Evolutionary conservation across 192 early-diverging fungal genomes (phyloP).

Genomic region (Umbelopsis isabellina): DNA sequence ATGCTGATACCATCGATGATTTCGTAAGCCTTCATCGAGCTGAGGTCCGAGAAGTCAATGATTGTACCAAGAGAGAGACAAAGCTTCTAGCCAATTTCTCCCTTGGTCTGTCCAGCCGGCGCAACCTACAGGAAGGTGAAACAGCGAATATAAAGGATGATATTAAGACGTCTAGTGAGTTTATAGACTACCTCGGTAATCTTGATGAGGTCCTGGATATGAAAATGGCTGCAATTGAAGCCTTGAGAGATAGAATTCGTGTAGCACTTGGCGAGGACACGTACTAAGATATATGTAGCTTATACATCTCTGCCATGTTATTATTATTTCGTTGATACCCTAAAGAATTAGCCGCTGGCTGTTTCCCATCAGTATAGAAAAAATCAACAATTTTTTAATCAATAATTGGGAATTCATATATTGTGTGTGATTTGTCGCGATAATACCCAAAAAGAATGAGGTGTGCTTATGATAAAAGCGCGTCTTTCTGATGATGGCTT

Average conservation of each 20-base stretch:
- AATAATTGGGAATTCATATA: no score
- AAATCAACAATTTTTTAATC: no score
- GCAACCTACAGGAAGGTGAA: constrained; percentile 24
- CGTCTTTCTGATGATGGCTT: no score
- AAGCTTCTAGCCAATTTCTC: constrained; percentile 64
- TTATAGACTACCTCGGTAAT: constrained; percentile 41
- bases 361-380: neutral
- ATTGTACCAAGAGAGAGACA: constrained; percentile 69
- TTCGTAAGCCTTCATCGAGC: constrained; percentile 69
- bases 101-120: constrained; percentile 57
- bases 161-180: constrained; percentile 33
- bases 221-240: constrained; percentile 44
- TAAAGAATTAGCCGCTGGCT: neutral
- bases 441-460: no score
- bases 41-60: constrained; percentile 63
- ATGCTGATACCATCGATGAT: constrained; percentile 54
- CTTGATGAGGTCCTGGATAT: constrained; percentile 48
- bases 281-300: neutral
- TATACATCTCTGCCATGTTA: neutral
- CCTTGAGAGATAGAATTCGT: constrained; percentile 36
- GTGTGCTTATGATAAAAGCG: no score
- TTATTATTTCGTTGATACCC: constrained; percentile 4
- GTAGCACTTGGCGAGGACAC: constrained; percentile 25
- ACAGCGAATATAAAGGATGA: constrained; percentile 25
- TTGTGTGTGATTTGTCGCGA: no score